These are phyloP conservation scores for Ascochyta koolunga DNA, from an alignment of 2,329 filamentous ascomycete species.

Conservation along the genomic window DNA sequence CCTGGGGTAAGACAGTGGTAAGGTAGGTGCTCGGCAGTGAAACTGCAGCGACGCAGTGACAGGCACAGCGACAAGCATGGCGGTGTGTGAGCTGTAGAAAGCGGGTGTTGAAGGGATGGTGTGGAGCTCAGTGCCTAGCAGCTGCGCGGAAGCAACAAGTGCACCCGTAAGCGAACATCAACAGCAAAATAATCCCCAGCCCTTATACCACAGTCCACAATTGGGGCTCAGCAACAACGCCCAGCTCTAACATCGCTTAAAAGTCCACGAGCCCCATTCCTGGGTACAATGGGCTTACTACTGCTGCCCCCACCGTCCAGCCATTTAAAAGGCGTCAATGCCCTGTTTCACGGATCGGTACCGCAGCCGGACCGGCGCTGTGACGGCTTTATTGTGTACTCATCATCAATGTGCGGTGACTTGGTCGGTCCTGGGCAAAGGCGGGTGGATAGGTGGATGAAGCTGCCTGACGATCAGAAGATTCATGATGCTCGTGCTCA, in stretches of 20 bases:
- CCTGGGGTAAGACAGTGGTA: conserved; percentile 12
- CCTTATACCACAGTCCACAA: background rate
- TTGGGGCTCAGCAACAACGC: conserved; percentile 2
- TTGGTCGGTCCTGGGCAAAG: conserved; percentile 4
- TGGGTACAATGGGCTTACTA: background rate
- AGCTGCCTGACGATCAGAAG: background rate
- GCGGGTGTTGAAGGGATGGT: conserved; percentile 13
- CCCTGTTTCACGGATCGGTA: conserved; percentile 10
- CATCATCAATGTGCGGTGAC: conserved; percentile 12
- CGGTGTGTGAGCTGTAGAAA: conserved; percentile 12
- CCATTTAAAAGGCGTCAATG: background rate
- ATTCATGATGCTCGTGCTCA: conserved; percentile 3
- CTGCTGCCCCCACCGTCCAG: background rate
- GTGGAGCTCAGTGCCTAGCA: conserved; percentile 14
- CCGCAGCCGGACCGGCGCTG: conserved; percentile 6
- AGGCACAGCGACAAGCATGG: conserved; percentile 14
- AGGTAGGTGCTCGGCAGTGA: conserved; percentile 13
- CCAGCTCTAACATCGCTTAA: background rate
- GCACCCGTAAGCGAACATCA: conserved; percentile 14
- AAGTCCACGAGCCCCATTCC: background rate
- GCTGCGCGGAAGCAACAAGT: conserved; percentile 6
- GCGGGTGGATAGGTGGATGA: conserved; percentile 1
- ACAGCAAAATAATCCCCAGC: background rate
- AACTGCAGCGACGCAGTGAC: conserved; percentile 17
- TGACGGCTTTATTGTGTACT: conserved; percentile 16